Evolutionary conservation across 2,329 filamentous ascomycete species (phyloP), one percentile per base, ranked within the genome.

Genomic region (Atkinsonella texensis): DNA sequence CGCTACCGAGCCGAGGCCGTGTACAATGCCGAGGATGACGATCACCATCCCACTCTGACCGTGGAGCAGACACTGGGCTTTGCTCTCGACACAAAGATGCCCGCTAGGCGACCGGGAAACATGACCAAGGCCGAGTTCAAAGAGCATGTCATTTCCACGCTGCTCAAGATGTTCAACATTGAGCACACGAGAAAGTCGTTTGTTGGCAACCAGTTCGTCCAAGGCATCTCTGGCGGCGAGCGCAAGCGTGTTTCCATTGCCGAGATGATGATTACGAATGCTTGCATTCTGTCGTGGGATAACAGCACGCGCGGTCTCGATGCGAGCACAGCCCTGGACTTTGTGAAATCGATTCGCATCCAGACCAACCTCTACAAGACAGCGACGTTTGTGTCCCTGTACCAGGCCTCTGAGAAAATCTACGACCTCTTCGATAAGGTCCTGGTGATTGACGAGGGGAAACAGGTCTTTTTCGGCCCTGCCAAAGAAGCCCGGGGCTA

Each of bases 131-230:
- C 69, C 6, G 82, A 85, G 15, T 91, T 91, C 72, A 90, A 90
- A 70, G 75, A 85, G 48, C 81, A 82, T 58, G 81, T 94, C 52
- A 75, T 90, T 54, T 76, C 80, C 17, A 79, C 84, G 60, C 74
- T 95, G 53, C 73, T 95, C 49, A 88, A 87, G 62, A 93, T 94
- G 86, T 94, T 95, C 74, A 93, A 91, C 63, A 95, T 95, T 50
- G 85, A 90, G 65, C 89, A 95, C 66, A 94, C 89, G 0, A 78
- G 81, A 49, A 79, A 89, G 63, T 96, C 90, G 0, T 81, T 91
- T 32, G 88, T 95, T 28, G 90, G 90, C 8, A 85, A 93, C 56
- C 79, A 81, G 1, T 89, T 91, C 56, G 77, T 93, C 18, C 83
- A 87, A 48, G 89, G 89, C 64, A 76, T 94, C 0, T 88, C 82